Conservation (phyloP, 306 rosid genomes). For the Crataegus laevigata region DNA sequence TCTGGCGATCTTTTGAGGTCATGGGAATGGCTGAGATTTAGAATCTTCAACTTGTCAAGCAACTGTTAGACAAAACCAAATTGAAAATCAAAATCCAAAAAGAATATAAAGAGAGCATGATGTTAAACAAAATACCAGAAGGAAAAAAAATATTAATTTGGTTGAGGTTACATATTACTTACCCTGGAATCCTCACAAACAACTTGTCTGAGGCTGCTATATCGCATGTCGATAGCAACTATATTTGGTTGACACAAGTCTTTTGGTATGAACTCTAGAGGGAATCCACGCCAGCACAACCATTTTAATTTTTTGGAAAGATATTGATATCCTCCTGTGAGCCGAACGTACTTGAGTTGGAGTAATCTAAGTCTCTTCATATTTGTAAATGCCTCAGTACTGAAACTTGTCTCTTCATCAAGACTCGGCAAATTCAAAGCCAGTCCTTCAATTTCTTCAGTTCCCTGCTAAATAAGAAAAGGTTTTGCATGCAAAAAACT, state of each 20-base stretch:
- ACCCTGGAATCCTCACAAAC: slow-evolving; percentile 36
- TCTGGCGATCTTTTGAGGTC: slow-evolving; percentile 19
- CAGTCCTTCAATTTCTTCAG: slow-evolving; percentile 8
- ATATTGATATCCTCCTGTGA: slow-evolving; percentile 15
- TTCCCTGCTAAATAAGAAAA: slow-evolving; percentile 4
- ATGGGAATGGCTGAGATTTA: slow-evolving; percentile 36
- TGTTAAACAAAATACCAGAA: neutral
- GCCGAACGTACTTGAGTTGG: slow-evolving; percentile 18
- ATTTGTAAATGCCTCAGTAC: slow-evolving; percentile 14
- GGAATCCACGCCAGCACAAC: slow-evolving; percentile 4
- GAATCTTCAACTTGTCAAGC: slow-evolving; percentile 18
- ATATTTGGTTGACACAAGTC: slow-evolving; percentile 4
- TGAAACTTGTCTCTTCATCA: neutral
- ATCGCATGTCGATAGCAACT: slow-evolving; percentile 24
- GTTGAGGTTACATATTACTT: neutral
- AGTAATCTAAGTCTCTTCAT: slow-evolving; percentile 39
- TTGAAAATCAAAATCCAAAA: neutral
- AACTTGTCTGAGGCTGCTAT: slow-evolving; percentile 20
- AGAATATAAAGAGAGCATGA: no score
- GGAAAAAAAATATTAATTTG: no score
- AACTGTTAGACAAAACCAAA: neutral
- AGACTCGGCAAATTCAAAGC: neutral
- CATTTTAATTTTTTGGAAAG: slow-evolving; percentile 22
- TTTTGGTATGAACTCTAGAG: neutral
- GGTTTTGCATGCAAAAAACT: neutral